Percentiles rank a stretch among this genome's conserved stretches.
These are phyloP conservation scores for Russula sp. DNA, from an alignment of 768 basidiomycete genomes.

Conservation along the genomic window DNA sequence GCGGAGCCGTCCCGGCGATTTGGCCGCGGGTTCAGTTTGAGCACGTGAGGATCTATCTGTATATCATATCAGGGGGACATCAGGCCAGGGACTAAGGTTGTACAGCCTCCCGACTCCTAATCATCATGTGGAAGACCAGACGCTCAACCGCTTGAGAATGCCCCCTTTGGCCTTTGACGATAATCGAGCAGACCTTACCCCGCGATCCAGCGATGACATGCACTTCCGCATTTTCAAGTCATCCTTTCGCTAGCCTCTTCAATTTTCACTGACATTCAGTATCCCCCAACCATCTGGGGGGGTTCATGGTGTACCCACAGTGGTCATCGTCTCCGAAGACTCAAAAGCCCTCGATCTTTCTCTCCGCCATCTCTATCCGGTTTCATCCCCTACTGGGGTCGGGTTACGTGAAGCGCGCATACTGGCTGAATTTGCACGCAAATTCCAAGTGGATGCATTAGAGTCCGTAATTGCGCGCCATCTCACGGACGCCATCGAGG, in stretches of 20 bases:
- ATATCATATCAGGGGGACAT: no score
- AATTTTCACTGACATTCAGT: slow-evolving; percentile 10
- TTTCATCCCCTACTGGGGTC: neutral
- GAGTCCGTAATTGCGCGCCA: neutral
- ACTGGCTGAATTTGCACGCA: slow-evolving; percentile 14
- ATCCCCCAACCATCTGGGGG: neutral
- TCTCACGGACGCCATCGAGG: slow-evolving; percentile 3
- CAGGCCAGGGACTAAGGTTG: no score
- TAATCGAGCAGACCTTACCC: neutral
- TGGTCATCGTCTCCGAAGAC: slow-evolving; percentile 1
- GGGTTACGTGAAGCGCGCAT: neutral
- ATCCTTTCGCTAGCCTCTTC: slow-evolving; percentile 16
- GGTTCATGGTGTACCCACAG: neutral
- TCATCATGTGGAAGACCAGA: no score
- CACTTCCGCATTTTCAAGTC: slow-evolving; percentile 16
- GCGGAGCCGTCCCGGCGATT: neutral
- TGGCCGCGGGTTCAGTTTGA: neutral
- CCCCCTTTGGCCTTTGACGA: neutral
- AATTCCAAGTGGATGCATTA: slow-evolving; percentile 14
- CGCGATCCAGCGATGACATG: slow-evolving; percentile 8
- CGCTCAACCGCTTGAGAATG: no score
- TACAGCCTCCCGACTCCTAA: no score
- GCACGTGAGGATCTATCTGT: neutral
- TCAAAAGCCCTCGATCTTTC: slow-evolving; percentile 7
- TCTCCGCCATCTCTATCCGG: slow-evolving; percentile 17